phyloP scores from a whole-genome alignment of 306 rosid species.

The Pueraria montana region DNA sequence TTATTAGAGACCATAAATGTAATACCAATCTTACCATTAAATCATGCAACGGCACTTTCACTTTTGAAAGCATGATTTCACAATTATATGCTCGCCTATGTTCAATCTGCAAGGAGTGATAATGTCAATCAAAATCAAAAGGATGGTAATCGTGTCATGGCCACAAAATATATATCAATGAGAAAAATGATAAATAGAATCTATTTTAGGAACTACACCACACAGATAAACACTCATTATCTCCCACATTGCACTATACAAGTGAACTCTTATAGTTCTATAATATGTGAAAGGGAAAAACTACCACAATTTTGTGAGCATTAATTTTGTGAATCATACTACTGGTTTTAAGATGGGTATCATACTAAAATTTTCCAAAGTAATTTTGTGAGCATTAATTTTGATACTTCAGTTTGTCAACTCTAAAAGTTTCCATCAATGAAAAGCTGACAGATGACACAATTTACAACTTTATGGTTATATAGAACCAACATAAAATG shows the following conservation, averaged over 20 bases:
- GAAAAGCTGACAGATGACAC: conserved; percentile 36
- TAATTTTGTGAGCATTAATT: neutral
- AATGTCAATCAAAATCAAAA: conserved; percentile 38
- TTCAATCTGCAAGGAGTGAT: conserved; percentile 71
- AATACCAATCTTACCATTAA: conserved; percentile 76
- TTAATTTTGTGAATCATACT: too few species aligned
- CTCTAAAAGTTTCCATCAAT: conserved; percentile 13
- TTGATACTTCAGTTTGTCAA: conserved; percentile 36
- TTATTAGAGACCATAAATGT: conserved; percentile 28
- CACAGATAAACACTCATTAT: conserved; percentile 32
- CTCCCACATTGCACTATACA: conserved; percentile 36
- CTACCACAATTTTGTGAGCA: too few species aligned
- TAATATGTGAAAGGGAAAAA: conserved; percentile 33
- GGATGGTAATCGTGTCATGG: conserved; percentile 4
- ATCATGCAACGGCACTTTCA: conserved; percentile 85
- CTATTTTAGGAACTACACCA: conserved; percentile 37
- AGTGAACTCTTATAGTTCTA: conserved; percentile 31
- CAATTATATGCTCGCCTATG: conserved; percentile 94
- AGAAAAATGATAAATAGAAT: conserved; percentile 29
- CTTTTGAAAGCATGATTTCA: conserved; percentile 98
- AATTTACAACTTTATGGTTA: conserved; percentile 27
- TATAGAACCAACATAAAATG: conserved; percentile 29
- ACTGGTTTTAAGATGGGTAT: conserved; percentile 34
- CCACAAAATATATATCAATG: conserved; percentile 23
- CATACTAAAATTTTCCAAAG: conserved; percentile 30